Evolutionary conservation across 441 rosid genomes (phyloP), one percentile per base, ranked within the genome.

Genomic region (Mallotus japonicus): DNA sequence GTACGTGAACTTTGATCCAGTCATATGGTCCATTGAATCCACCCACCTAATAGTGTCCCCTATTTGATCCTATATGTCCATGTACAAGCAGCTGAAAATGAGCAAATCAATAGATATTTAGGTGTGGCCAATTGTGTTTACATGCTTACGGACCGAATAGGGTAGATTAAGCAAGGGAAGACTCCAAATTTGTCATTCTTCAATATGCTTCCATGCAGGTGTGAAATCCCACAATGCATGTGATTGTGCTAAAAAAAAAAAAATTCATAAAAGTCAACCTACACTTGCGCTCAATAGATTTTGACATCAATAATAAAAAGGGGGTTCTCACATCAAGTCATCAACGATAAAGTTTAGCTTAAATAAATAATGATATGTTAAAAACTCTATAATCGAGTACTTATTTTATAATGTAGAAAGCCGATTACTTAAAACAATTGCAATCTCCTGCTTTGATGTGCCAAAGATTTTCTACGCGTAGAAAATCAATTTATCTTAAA

Each of bases 1-100:
- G 76, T 76, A 65, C 77, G 40, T 75, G 78, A 17, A 67, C 73
- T 65, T 77, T 50, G 75, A 13, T 70, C 66, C 34, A 4, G 67
- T 24, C 9, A 10, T 40, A 19, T 42, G 60, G 66, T 71, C 72
- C 80, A 72, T 53, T 71, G 50, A 62, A 82, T 77, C 72, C 78
- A 50, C 61, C 46, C 71, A 79, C 75, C 62, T 54, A 54, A 61
- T 5, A 7, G 17, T 62, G 62, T 60, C 64, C 55, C 63, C 65
- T 28, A 7, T 42, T 73, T 59, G 17, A 17, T 37, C 53, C 3
- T 7, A 37, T 71, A 24, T 47, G 14, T 63, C 11, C 3, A 46
- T 6, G 51, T n/a, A 22, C 50, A 65, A 75, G 61, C 64, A 6
- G 37, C 15, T 42, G 61, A 42, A 62, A 75, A n/a, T 42, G 24